Evolutionary conservation across 2,329 filamentous ascomycete species (phyloP).

Genomic region (Fusarium solani-melongenae): DNA sequence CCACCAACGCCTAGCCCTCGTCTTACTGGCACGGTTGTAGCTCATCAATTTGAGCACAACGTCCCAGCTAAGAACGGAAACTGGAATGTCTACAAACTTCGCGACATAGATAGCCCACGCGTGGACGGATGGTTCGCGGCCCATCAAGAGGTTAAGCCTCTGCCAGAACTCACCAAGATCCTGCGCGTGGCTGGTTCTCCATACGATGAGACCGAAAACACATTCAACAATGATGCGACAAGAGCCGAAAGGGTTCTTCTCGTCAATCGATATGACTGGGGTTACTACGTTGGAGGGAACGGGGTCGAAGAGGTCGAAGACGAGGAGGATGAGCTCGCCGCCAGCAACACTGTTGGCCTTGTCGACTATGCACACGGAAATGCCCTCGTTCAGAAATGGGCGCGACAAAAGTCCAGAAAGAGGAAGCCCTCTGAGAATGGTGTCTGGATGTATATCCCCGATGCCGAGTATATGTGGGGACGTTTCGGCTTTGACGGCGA

Average conservation of each 20-base stretch:
- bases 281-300: neutral
- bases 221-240: neutral
- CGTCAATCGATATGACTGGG: neutral
- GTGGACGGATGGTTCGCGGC: neutral
- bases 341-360: neutral
- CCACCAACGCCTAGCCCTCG: neutral
- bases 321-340: neutral
- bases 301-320: neutral
- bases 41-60: neutral
- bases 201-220: neutral
- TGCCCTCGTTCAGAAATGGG: neutral
- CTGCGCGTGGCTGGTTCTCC: neutral
- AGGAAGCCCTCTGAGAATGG: neutral
- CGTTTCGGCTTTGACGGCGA: neutral
- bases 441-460: neutral
- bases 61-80: neutral
- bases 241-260: neutral
- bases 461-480: neutral
- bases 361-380: neutral
- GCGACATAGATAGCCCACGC: neutral
- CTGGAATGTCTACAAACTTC: neutral
- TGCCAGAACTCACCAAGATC: neutral
- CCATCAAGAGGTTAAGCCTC: neutral
- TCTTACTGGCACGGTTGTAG: neutral
- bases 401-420: neutral